Base-by-base conservation (phyloP, 495 filamentous ascomycete genomes). In the Arthonia radiata region DNA sequence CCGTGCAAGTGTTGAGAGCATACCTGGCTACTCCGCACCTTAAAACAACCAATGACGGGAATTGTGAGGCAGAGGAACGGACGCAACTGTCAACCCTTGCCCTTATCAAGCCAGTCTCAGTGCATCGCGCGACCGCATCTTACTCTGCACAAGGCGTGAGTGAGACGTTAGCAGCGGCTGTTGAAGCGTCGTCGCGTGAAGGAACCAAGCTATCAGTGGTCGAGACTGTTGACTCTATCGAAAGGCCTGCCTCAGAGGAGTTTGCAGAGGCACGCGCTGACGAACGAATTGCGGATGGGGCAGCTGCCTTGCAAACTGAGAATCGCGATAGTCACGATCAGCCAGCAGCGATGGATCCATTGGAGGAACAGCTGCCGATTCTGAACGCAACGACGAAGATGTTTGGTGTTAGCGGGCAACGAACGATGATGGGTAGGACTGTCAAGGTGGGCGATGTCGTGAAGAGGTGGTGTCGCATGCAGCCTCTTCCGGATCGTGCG, bases 131-230 rank as follows among this genome's bases (percentile, higher is more conserved):
- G 15, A 82, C 75, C 3, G 62, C 64, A 30, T 77, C 86, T 38
- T 82, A 73, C 57, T 81, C 74, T 23, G 78, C 71, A 0, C 80
- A 90, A 43, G 81, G 79, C 0, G 44, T 92, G 4, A 64, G 64
- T 26, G 64, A 67, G 38, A 76, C 69, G 4, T 51, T 75, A 10
- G 61, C 80, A 7, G 44, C 47, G 13, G 48, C 71, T 4, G 64
- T 82, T 15, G 80, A 89, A 37, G 53, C 65, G 5, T 67, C 71
- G 1, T 25, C 25, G 13, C 30, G 28, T 11, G 25, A 31, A 0
- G 14, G 25, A 4, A 35, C 29, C 13, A 22, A 24, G 27, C 37
- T 50, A 3, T 11, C 42, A n/a, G 15, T 49, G 13, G 39, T 30
- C 3, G 48, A 52, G 25, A 42, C 36, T 17, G 2, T 25, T 12